Percentiles rank a stretch among this genome's conserved stretches.
phyloP scores from a whole-genome alignment of 2,329 filamentous ascomycete genomes.

The Penicillium sp. region DNA sequence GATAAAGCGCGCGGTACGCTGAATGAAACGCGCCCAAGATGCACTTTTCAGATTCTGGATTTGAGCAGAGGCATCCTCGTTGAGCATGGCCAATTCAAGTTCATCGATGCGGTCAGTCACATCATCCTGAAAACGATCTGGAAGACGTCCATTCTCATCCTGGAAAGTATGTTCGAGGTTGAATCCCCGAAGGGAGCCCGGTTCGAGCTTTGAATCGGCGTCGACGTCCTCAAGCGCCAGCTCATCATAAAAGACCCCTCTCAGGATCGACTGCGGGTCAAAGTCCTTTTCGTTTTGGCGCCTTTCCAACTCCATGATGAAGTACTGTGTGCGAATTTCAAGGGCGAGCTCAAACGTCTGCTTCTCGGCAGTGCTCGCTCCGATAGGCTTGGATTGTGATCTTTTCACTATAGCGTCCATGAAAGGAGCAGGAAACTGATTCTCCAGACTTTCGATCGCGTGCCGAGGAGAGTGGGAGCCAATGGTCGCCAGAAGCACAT shows the following conservation, averaged over 20 bases:
- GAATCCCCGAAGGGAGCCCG: slow-evolving; percentile 24
- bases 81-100: slow-evolving; percentile 39
- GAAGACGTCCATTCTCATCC: slow-evolving; percentile 36
- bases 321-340: slow-evolving; percentile 52
- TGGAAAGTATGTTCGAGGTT: slow-evolving; percentile 30
- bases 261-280: slow-evolving; percentile 39
- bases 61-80: slow-evolving; percentile 37
- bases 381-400: slow-evolving; percentile 16
- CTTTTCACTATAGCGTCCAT: slow-evolving; percentile 25
- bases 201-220: slow-evolving; percentile 7
- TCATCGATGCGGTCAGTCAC: slow-evolving; percentile 38
- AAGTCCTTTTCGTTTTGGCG: slow-evolving; percentile 30
- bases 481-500: slow-evolving; percentile 33
- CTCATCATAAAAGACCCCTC: slow-evolving; percentile 39
- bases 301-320: slow-evolving; percentile 43
- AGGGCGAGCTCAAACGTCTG: slow-evolving; percentile 48
- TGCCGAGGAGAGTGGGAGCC: slow-evolving; percentile 15
- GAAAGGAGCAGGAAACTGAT: slow-evolving; percentile 33
- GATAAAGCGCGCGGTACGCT: slow-evolving; percentile 46
- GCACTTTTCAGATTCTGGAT: slow-evolving; percentile 41
- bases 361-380: slow-evolving; percentile 38
- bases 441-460: slow-evolving; percentile 31
- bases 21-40: slow-evolving; percentile 50
- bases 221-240: slow-evolving; percentile 16
- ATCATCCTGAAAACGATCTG: slow-evolving; percentile 29